Evolutionary conservation across 192 early-diverging fungal species (phyloP).

Genomic region (Mortierella claussenii): DNA sequence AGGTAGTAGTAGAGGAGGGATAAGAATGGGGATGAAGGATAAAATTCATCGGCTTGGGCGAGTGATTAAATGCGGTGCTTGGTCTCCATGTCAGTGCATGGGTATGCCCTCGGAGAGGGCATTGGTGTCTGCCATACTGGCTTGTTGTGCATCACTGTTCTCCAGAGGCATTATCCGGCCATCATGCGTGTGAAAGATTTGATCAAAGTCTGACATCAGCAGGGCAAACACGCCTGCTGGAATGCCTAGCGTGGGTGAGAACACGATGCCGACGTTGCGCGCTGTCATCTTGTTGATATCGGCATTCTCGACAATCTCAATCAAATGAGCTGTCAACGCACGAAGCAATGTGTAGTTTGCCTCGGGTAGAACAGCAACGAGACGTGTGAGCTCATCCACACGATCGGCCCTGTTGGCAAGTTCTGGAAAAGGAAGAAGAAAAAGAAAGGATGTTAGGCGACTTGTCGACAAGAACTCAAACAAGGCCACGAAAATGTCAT

Average conservation of each 20-base stretch:
- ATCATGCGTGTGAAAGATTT: slow-evolving; percentile 82
- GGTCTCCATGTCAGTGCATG: too few relatives aligned
- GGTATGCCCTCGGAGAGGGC: slow-evolving; percentile 12
- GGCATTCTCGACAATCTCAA: slow-evolving; percentile 85
- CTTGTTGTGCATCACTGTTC: slow-evolving; percentile 8
- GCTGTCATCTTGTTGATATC: slow-evolving; percentile 95
- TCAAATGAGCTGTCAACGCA: slow-evolving; percentile 89
- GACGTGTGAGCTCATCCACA: slow-evolving; percentile 81
- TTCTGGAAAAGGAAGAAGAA: slow-evolving; percentile 57
- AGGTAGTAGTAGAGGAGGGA: too few relatives aligned
- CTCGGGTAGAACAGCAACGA: slow-evolving; percentile 82
- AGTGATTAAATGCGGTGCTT: too few relatives aligned
- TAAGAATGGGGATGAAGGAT: too few relatives aligned
- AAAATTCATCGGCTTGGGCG: too few relatives aligned
- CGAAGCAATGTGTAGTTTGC: slow-evolving; percentile 92
- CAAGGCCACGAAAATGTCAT: too few relatives aligned
- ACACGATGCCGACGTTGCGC: slow-evolving; percentile 96
- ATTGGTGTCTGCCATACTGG: slow-evolving; percentile 1
- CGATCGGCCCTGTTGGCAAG: slow-evolving; percentile 82
- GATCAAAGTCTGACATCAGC: slow-evolving; percentile 90
- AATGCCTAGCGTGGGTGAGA: slow-evolving; percentile 93
- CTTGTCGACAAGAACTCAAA: too few relatives aligned
- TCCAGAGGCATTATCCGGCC: slow-evolving; percentile 60
- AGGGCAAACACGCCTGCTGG: slow-evolving; percentile 94
- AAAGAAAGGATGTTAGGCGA: too few relatives aligned